Evolutionary conservation across 768 basidiomycete species (phyloP).

Genomic region (Kwoniella dejecticola): DNA sequence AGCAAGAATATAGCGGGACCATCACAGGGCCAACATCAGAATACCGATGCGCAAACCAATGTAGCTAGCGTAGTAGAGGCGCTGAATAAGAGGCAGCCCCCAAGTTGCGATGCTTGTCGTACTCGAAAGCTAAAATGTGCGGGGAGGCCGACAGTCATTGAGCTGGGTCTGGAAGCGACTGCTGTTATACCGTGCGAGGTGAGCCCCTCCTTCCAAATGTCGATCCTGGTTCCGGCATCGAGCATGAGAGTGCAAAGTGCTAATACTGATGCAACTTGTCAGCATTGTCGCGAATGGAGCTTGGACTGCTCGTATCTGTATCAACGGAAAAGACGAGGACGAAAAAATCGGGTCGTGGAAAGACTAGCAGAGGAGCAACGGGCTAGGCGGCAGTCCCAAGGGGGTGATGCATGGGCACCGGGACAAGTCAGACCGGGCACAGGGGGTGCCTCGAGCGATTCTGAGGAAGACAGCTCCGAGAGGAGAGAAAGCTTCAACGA

Average conservation of each 20-base stretch:
- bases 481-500: slow-evolving; percentile 11
- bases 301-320: slow-evolving; percentile 37
- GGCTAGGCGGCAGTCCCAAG: slow-evolving; percentile 16
- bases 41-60: background rate
- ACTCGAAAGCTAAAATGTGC: slow-evolving; percentile 38
- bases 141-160: slow-evolving; percentile 31
- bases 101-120: slow-evolving; percentile 38
- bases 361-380: slow-evolving; percentile 31
- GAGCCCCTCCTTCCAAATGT: background rate
- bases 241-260: no score
- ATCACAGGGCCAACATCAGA: background rate
- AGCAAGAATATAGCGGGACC: slow-evolving; percentile 4
- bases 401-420: slow-evolving; percentile 1
- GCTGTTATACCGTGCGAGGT: slow-evolving; percentile 33
- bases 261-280: background rate
- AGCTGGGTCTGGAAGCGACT: slow-evolving; percentile 21
- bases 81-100: slow-evolving; percentile 30
- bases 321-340: slow-evolving; percentile 33
- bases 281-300: slow-evolving; percentile 38
- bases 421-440: background rate
- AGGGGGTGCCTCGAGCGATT: slow-evolving; percentile 9
- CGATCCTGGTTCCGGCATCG: no score
- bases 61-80: slow-evolving; percentile 8
- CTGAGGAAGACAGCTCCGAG: slow-evolving; percentile 6
- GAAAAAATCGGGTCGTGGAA: slow-evolving; percentile 35